Evolutionary conservation across 2,329 filamentous ascomycete species (phyloP), one percentile per base, ranked within the genome.

Genomic region (Sporothrix globosa): DNA sequence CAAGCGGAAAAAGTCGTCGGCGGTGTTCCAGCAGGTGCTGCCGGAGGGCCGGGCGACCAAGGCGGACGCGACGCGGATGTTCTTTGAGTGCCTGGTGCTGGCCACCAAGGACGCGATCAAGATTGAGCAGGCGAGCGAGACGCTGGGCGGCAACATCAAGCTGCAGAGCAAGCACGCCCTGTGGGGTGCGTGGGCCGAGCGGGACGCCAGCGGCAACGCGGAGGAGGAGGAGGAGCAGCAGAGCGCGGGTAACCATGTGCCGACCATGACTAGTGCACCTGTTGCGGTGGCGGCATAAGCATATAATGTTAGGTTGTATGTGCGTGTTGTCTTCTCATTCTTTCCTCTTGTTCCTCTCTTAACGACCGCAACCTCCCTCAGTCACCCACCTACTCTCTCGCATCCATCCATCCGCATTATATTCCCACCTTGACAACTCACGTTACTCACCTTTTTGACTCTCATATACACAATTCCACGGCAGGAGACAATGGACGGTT

Each of bases 41-140:
- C 96, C 96, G 0, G 92, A 97, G 80, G 82, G 85, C 74, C 87
- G 87, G 72, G 95, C 95, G 0, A 93, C 87, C 74, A 92, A 92
- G 80, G 91, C 91, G 10, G 96, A 98, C 76, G 96, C 96, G 0
- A 99, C 96, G 56, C 97, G 97, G 85, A 97, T 99, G 93, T 99
- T 99, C 83, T 99, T 99, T 76, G 96, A 99, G 82, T 91, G 96
- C 69, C 85, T 99, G 30, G 96, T 99, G 3, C 86, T 99, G 61
- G 96, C 95, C 5, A 99, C 96, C 54, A 99, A 99, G 82, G 96
- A 99, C 78, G 96, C 96, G 39, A 92, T 99, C 82, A 97, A 97
- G 81, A 93, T 98, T 34, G 95, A 98, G 78, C 96, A 99, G 81
- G 87, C 87, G 65, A 84, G 90, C 73, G 87, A 86, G 17, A 77